Base-by-base conservation (phyloP, 495 filamentous ascomycete genomes). In the Penicillium alfredii region DNA sequence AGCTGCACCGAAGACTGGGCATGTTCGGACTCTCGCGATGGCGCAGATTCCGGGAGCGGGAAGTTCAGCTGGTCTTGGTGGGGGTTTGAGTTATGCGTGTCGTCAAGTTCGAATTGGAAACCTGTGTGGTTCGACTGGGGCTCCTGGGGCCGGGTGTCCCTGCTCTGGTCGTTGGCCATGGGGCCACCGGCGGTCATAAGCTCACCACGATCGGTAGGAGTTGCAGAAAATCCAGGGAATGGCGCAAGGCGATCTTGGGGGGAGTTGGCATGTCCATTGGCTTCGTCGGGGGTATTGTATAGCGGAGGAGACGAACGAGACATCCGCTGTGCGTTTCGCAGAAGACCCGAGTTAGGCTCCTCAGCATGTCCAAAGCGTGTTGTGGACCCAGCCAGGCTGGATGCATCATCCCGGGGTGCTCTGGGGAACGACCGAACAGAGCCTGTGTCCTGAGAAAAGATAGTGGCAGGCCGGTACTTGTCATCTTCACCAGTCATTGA, bases 401-500 rank as follows among this genome's bases (percentile, higher is more conserved):
- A 86, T 0, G 73, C 72, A 48, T 77, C 75, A 34, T 86, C 76
- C 4, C 59, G 47, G 14, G 60, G 64, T 28, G 60, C 56, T 38
- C 61, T 68, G 11, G 63, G 62, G 48, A 44, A 58, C 3, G 65
- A 84, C 18, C 72, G 64, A 30, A 82, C 39, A 1, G 83, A 84
- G 19, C 56, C 66, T 34, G 58, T 65, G 36, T 88, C 85, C 31
- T 70, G 68, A 10, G 59, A 58, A 11, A 72, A 61, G 41, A 81
- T 79, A 9, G 72, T 69, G 2, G 71, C 68, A 10, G 86, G 85
- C 17, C 86, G 76, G 54, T 96, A 97, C 12, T 86, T 88, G 59
- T 95, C 88, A 49, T 94, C 80, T 30, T 74, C 68, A 32, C 72
- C 71, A 20, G 76, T 66, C 11, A 84, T 73, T 6, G 77, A 79